These are phyloP conservation scores for Hyaloscypha hepaticicola DNA, from an alignment of 495 filamentous ascomycete genomes.

Conservation along the genomic window DNA sequence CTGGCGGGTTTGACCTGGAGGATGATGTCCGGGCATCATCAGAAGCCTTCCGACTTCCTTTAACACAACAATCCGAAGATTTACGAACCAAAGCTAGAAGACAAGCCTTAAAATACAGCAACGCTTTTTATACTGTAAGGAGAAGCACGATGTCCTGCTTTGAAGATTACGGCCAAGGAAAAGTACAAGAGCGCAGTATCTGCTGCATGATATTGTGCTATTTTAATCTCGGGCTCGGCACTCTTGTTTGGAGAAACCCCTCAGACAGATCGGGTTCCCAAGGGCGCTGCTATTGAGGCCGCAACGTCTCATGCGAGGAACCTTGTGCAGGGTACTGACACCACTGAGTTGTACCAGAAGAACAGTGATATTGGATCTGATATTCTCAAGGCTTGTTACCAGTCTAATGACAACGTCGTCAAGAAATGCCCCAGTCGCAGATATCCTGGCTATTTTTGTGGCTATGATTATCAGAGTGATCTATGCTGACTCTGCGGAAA, in stretches of 20 bases:
- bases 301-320: not conserved
- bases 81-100: too few relatives aligned
- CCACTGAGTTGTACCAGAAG: not conserved
- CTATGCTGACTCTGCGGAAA: too few relatives aligned
- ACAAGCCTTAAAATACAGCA: not conserved
- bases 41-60: slow-evolving; percentile 38
- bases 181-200: not conserved
- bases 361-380: not conserved
- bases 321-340: not conserved
- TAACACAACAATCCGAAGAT: slow-evolving; percentile 31
- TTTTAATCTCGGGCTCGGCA: not conserved
- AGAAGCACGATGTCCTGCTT: not conserved
- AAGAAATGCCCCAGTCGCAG: too few relatives aligned
- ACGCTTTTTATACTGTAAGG: not conserved
- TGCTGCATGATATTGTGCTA: not conserved
- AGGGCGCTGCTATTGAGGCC: not conserved
- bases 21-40: slow-evolving; percentile 33
- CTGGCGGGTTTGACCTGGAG: slow-evolving; percentile 19
- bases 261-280: not conserved
- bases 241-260: not conserved
- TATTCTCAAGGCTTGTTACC: not conserved
- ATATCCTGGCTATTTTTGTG: too few relatives aligned
- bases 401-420: too few relatives aligned
- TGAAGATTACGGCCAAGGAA: not conserved
- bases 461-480: too few relatives aligned